Base-by-base conservation (phyloP, 495 filamentous ascomycete genomes). In the Aspergillus affinis region DNA sequence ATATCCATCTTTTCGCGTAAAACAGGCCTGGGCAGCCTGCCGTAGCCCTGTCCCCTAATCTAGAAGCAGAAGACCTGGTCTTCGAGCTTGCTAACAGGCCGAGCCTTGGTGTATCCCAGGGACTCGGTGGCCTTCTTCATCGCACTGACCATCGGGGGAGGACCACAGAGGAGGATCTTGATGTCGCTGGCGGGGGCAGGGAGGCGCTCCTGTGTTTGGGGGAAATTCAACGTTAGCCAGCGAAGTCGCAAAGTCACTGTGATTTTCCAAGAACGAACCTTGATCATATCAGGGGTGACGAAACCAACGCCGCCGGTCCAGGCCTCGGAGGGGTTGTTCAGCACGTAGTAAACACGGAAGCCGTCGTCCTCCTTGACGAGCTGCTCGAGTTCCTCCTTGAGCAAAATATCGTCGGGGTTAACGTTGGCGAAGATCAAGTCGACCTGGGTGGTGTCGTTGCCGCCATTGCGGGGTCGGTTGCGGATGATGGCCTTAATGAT, bases 61-160 rank as follows among this genome's bases (percentile, higher is more conserved):
- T 91, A 97, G 82, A 98, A 97, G 74, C 91, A 93, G 82, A 98
- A 98, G 65, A 98, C 92, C 75, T 97, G 93, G 74, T 98, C 93
- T 71, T 91, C 89, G 49, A 97, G 82, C 85, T 97, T 98, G 86
- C 93, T 97, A 65, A 97, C 92, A 30, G 93, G 90, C 57, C 85
- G 85, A 32, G 94, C 87, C 83, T 96, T 96, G 71, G 89, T 82
- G 80, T 90, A 98, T 55, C 94, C 94, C 9, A 97, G 82, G 61
- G 84, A 81, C 72, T 93, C 91, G 58, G 91, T 88, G 9, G 91
- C 84, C 85, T 97, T 98, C 88, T 98, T 98, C 80, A 98, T 90
- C 13, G 93, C 94, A 70, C 87, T 88, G 61, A 98, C 84, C 94
- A 98, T 98, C 29, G 93, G 93, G 21, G 94, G 94, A 9, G 94